A percentile compares a stretch with the other conserved stretches of the same genome.
Conservation (phyloP, 2,329 filamentous ascomycete species). For the Thelonectria discophora region DNA sequence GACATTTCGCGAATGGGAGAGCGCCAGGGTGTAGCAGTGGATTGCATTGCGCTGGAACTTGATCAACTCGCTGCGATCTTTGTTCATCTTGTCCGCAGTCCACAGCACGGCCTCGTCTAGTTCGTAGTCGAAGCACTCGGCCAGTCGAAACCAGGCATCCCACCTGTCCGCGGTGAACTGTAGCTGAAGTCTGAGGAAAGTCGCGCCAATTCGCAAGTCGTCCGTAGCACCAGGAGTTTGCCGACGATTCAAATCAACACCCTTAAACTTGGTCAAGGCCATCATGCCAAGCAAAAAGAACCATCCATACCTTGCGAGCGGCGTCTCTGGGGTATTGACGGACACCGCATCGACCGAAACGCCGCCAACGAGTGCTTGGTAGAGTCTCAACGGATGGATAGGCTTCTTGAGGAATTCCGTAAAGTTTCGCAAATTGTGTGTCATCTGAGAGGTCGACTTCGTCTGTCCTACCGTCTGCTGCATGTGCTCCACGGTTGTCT, state of each 20-base stretch:
- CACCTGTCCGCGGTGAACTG: slow-evolving; percentile 84
- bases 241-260: slow-evolving; percentile 74
- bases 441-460: slow-evolving; percentile 80
- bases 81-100: slow-evolving; percentile 92
- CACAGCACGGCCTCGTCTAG: slow-evolving; percentile 87
- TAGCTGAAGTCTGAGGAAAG: slow-evolving; percentile 81
- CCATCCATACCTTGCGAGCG: slow-evolving; percentile 84
- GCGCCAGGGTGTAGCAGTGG: slow-evolving; percentile 75
- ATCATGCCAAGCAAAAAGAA: slow-evolving; percentile 92
- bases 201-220: slow-evolving; percentile 82
- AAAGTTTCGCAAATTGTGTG: slow-evolving; percentile 87
- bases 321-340: slow-evolving; percentile 73
- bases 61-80: slow-evolving; percentile 76
- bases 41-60: slow-evolving; percentile 82
- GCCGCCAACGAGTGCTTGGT: slow-evolving; percentile 81
- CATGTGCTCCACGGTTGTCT: slow-evolving; percentile 90
- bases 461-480: slow-evolving; percentile 84
- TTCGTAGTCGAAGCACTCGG: slow-evolving; percentile 87
- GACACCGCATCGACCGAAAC: slow-evolving; percentile 77
- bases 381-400: slow-evolving; percentile 82
- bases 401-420: slow-evolving; percentile 83
- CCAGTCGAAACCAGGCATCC: slow-evolving; percentile 91
- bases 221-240: slow-evolving; percentile 82
- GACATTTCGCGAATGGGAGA: slow-evolving; percentile 62
- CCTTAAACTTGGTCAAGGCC: slow-evolving; percentile 83